These are phyloP conservation scores for Chloranthus sessilifolius DNA, from an alignment of 164 flowering plant genomes.

Conservation along the genomic window DNA sequence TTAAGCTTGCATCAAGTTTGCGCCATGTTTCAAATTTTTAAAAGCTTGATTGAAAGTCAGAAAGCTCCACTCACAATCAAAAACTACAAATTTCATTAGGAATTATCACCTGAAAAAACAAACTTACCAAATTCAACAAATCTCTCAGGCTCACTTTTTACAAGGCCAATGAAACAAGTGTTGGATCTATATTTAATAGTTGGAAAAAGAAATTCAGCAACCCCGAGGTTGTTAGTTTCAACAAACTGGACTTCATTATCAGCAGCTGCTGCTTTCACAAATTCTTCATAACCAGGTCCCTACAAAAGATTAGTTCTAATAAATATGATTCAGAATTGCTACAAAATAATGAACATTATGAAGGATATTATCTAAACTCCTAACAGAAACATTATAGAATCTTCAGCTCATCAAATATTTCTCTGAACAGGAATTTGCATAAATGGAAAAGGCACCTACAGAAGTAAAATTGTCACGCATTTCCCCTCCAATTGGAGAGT, in stretches of 20 bases:
- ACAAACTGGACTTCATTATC: constrained; percentile 83
- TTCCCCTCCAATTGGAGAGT: no score
- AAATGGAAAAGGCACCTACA: no score
- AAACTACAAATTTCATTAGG: background rate
- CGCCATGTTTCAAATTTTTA: background rate
- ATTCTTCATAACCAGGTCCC: constrained; percentile 73
- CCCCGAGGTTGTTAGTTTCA: constrained; percentile 44
- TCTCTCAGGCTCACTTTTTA: constrained; percentile 82
- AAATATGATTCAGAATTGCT: no score
- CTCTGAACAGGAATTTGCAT: no score
- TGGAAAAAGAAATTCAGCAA: constrained; percentile 71
- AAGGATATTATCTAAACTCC: no score
- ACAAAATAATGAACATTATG: no score
- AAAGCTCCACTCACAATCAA: background rate
- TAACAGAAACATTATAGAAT: no score
- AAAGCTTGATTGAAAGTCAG: background rate
- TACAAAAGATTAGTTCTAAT: constrained; percentile 24
- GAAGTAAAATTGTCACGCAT: no score
- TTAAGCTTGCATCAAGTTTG: background rate
- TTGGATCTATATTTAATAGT: constrained; percentile 25
- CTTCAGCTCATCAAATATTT: no score
- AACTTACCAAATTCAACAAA: constrained; percentile 68
- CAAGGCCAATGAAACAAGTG: constrained; percentile 59
- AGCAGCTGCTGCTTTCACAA: constrained; percentile 62
- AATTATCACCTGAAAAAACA: constrained; percentile 3